Percentiles rank a stretch among this genome's conserved stretches.
phyloP scores from a whole-genome alignment of 1,284 basidiomycete species.

The Coniferiporia weirii region DNA sequence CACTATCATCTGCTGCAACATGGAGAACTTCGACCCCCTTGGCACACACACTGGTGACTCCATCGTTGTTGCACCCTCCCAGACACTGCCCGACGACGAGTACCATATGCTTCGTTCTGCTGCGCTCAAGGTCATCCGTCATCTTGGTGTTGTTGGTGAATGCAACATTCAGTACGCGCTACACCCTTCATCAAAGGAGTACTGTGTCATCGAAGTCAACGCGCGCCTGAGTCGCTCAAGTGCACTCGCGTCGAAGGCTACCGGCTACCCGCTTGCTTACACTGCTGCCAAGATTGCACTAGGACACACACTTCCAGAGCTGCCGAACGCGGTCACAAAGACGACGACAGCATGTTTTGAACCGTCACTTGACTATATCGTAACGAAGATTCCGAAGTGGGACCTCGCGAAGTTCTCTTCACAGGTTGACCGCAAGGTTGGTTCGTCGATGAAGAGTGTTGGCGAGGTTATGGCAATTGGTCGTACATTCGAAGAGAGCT shows the following conservation, averaged over 20 bases:
- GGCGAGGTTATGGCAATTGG: slow-evolving; percentile 99
- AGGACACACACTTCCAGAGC: slow-evolving; percentile 94
- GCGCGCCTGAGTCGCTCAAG: slow-evolving; percentile 96
- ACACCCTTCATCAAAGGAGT: slow-evolving; percentile 89
- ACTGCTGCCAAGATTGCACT: slow-evolving; percentile 99
- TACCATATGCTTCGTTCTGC: slow-evolving; percentile 99
- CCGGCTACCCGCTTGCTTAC: slow-evolving; percentile 98
- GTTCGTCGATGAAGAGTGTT: slow-evolving; percentile 98
- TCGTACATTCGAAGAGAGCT: slow-evolving; percentile 96
- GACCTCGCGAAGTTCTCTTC: slow-evolving; percentile 95
- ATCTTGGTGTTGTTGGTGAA: slow-evolving; percentile 97
- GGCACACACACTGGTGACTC: slow-evolving; percentile 99
- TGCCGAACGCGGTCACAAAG: slow-evolving; percentile 99
- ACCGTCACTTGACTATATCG: slow-evolving; percentile 99
- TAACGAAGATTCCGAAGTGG: slow-evolving; percentile 99
- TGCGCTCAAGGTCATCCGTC: slow-evolving; percentile 95
- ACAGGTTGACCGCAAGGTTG: slow-evolving; percentile 93
- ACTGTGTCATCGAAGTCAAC: slow-evolving; percentile 98
- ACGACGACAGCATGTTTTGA: slow-evolving; percentile 99
- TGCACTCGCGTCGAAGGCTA: slow-evolving; percentile 97
- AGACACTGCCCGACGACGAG: slow-evolving; percentile 95
- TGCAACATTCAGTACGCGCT: slow-evolving; percentile 99
- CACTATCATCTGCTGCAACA: slow-evolving; percentile 94
- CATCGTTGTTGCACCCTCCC: slow-evolving; percentile 98
- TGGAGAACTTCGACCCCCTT: slow-evolving; percentile 99